Conservation (phyloP, 441 rosid genomes). For the Aleurites moluccanus region DNA sequence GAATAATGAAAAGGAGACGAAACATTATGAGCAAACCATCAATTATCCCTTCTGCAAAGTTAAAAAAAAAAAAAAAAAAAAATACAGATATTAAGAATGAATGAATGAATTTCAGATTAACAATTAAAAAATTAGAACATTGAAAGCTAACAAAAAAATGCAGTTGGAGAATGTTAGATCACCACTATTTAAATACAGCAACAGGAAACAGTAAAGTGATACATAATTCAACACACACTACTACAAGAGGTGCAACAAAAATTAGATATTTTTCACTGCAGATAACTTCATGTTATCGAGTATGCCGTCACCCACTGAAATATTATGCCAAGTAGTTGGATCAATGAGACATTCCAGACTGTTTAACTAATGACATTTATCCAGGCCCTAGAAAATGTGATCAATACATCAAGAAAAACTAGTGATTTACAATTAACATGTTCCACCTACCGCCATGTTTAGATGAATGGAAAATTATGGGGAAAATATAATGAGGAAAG, state of each 20-base stretch:
- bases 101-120: background rate
- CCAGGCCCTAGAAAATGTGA: conserved; percentile 1
- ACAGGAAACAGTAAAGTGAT: background rate
- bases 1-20: background rate
- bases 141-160: background rate
- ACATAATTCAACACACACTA: conserved; percentile 4
- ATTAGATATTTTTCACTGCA: background rate
- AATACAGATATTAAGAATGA: background rate
- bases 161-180: background rate
- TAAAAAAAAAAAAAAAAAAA: too few species aligned
- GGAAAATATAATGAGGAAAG: too few species aligned
- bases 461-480: too few species aligned
- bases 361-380: background rate
- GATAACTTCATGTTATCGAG: background rate
- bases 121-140: background rate
- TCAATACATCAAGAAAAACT: background rate
- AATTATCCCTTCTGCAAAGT: background rate
- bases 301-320: background rate
- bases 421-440: background rate
- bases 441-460: background rate
- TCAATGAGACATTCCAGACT: background rate
- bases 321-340: background rate
- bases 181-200: too few species aligned
- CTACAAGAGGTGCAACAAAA: background rate
- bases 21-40: background rate